Base-by-base conservation (phyloP, 2,329 filamentous ascomycete species). In the Helotiales sp. region DNA sequence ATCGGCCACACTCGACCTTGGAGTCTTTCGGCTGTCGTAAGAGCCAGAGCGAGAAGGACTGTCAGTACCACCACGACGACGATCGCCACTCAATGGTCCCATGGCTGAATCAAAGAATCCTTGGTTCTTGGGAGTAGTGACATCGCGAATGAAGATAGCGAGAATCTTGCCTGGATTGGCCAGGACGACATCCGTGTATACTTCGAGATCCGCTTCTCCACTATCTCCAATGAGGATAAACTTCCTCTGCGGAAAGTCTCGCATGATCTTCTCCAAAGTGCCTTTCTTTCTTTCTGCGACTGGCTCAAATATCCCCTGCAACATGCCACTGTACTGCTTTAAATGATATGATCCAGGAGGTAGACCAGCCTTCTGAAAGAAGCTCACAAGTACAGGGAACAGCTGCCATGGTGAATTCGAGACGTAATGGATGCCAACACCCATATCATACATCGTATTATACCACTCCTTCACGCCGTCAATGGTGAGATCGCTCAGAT, bases 371-470 rank as follows among this genome's bases (percentile, higher is more conserved):
- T 88, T 75, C 63, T 87, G 85, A 72, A 98, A 96, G 71, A 89
- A 99, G 53, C 84, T 91, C 5, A 90, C 88, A 10, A 99, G 77
- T 2, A 98, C 85, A 0, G 95, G 95, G 67, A 91, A 99, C 6
- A 99, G 81, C 72, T 99, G 96, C 96, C 96, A 99, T 0, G 95
- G 95, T 51, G 93, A 96, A 74, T 99, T 99, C n/a, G 95, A 99
- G 63, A 96, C 96, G 72, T 99, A 99, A 71, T 99, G 96, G 52
- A 99, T 82, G 66, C 87, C 85, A 24, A 98, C 93, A 17, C 93
- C 92, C 76, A 93, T 85, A 19, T 86, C 79, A 36, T 89, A 82
- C 75, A 99, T 81, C 19, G 80, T 80, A 33, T 79, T 85, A 70
- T 98, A 99, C 93, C 95, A 98, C 61, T 96, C 91, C 57, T 80